phyloP scores from a whole-genome alignment of 306 rosid genomes.

The Argentina anserina region DNA sequence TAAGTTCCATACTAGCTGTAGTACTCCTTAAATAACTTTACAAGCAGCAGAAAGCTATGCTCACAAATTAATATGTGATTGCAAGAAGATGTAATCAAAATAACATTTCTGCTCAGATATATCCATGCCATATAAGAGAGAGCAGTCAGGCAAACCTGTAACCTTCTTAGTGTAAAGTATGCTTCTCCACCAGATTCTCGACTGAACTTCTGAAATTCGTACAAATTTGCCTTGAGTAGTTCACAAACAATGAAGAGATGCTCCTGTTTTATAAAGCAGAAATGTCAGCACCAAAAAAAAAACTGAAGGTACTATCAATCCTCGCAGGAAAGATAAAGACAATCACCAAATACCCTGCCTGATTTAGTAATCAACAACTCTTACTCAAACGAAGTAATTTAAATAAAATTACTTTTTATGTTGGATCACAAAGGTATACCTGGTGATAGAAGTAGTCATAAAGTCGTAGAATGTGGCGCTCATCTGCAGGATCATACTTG shows the following conservation, averaged over 20 bases:
- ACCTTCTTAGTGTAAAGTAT: constrained; percentile 72
- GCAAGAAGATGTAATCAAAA: neutral
- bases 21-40: neutral
- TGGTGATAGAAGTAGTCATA: constrained; percentile 95
- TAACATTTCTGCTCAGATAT: neutral
- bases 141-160: constrained; percentile 98
- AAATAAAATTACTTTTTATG: neutral
- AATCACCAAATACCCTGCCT: neutral
- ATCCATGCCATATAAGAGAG: neutral
- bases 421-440: constrained; percentile 35
- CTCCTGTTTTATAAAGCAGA: constrained; percentile 45
- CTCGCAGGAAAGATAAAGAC: neutral
- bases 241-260: constrained; percentile 95
- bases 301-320: constrained; percentile 18
- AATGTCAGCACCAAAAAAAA: neutral
- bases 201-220: constrained; percentile 91
- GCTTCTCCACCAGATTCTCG: constrained; percentile 87
- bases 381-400: neutral
- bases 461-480: constrained; percentile 75
- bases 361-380: neutral
- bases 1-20: constrained; percentile 18
- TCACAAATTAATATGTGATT: constrained; percentile 10
- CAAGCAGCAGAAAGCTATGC: constrained; percentile 13
- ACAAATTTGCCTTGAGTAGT: constrained; percentile 86
- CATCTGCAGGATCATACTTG: constrained; percentile 83